phyloP scores from a whole-genome alignment of 371 early-diverging fungal species.

The Fennellomyces sp. region DNA sequence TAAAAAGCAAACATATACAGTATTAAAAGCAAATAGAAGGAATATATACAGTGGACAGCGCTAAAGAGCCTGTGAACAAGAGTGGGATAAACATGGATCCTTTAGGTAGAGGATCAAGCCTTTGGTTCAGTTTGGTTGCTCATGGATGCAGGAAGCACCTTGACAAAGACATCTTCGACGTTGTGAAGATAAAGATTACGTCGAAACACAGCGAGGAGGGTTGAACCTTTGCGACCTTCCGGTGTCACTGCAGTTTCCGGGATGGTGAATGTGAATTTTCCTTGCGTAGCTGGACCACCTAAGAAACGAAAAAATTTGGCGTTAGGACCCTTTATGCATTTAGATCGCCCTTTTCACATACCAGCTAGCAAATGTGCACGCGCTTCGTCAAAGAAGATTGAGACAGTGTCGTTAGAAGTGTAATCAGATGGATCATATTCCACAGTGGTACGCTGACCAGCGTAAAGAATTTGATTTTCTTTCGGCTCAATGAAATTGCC shows the following conservation, averaged over 20 bases:
- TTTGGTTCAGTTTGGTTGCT: constrained; percentile 2
- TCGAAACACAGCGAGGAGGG: constrained; percentile 16
- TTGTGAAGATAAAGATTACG: constrained; percentile 15
- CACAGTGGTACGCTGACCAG: constrained; percentile 11
- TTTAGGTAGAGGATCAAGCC: too few species aligned
- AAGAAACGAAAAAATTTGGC: neutral
- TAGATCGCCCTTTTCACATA: neutral
- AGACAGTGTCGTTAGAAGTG: constrained; percentile 20
- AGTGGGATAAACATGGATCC: too few species aligned
- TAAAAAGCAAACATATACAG: too few species aligned
- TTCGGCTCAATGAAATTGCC: neutral
- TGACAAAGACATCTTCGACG: constrained; percentile 11
- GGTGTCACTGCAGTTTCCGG: constrained; percentile 16
- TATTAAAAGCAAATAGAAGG: neutral
- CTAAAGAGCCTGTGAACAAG: too few species aligned
- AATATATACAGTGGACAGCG: neutral
- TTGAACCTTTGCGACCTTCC: constrained; percentile 7
- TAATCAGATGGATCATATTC: constrained; percentile 8
- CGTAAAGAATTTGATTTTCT: constrained; percentile 9
- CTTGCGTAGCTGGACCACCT: constrained; percentile 19
- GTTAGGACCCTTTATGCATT: neutral
- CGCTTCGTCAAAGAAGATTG: constrained; percentile 25
- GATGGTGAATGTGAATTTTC: constrained; percentile 19
- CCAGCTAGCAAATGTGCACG: constrained; percentile 18
- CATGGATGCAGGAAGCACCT: constrained; percentile 9